Conservation (phyloP, 164 flowering plant species). For the Dillenia suffruticosa region DNA sequence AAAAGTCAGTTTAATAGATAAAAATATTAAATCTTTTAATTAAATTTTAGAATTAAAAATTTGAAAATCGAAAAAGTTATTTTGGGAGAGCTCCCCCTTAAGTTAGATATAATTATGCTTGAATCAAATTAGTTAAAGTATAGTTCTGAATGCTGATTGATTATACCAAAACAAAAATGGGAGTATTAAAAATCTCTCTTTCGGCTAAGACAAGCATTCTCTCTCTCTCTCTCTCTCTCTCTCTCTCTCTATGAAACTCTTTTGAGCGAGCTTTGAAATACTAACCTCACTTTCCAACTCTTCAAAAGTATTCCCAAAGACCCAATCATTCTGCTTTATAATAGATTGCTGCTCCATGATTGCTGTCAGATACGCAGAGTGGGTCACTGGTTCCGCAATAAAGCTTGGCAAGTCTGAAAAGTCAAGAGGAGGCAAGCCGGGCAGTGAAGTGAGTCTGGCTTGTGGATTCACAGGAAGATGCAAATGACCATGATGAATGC, state of each 20-base stretch:
- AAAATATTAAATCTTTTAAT: no score
- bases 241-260: no score
- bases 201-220: no score
- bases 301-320: slow-evolving; percentile 34
- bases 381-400: slow-evolving; percentile 21
- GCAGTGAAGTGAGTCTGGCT: slow-evolving; percentile 11
- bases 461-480: slow-evolving; percentile 18
- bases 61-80: no score
- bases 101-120: no score
- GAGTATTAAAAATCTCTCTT: not conserved
- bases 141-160: no score
- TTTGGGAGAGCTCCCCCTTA: no score
- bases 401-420: slow-evolving; percentile 35
- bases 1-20: no score
- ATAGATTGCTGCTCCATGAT: slow-evolving; percentile 32
- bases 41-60: no score
- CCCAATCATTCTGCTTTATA: slow-evolving; percentile 34
- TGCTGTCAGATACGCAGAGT: slow-evolving; percentile 36
- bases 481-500: slow-evolving; percentile 15
- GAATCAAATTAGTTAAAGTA: no score
- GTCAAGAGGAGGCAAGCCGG: slow-evolving; percentile 24
- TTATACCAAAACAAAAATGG: not conserved
- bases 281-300: slow-evolving; percentile 40
- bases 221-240: no score
- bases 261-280: not conserved